Conservation (phyloP, 139 green algal species). For the Picochlorum costavermella region DNA sequence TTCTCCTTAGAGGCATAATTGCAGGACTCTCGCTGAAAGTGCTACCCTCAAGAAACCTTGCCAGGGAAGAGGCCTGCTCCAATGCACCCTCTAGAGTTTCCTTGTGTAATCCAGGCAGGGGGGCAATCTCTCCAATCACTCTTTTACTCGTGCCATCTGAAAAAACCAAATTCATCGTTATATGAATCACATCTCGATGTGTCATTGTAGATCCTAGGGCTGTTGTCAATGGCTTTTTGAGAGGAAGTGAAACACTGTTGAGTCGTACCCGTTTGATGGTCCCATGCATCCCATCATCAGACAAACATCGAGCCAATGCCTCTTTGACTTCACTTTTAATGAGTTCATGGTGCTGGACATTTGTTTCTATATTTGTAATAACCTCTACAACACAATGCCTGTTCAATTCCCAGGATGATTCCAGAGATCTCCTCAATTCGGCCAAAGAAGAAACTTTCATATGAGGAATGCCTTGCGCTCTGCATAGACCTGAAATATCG, state of each 20-base stretch:
- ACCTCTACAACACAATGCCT: constrained; percentile 82
- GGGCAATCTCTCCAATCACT: constrained; percentile 53
- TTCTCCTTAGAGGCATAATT: neutral
- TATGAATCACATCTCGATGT: neutral
- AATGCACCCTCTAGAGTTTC: constrained; percentile 57
- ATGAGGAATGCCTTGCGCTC: constrained; percentile 70
- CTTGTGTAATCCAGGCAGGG: constrained; percentile 76
- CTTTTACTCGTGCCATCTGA: neutral
- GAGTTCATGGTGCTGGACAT: constrained; percentile 61
- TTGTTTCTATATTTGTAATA: constrained; percentile 49
- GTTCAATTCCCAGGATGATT: constrained; percentile 63
- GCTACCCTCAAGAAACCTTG: neutral
- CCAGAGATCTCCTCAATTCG: constrained; percentile 61
- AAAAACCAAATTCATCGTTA: neutral
- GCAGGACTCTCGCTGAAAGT: neutral
- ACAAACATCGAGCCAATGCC: neutral
- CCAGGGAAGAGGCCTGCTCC: constrained; percentile 44
- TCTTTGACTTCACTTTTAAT: constrained; percentile 42
- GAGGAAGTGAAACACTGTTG: neutral
- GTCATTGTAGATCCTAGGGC: neutral
- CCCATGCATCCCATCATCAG: neutral
- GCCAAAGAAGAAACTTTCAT: constrained; percentile 41
- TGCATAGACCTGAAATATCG: constrained; percentile 69
- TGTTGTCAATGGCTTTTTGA: neutral
- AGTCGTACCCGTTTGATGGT: neutral